These are phyloP conservation scores for Paraphaeosphaeria sporulosa DNA, from an alignment of 2,329 filamentous ascomycete genomes.

Conservation along the genomic window DNA sequence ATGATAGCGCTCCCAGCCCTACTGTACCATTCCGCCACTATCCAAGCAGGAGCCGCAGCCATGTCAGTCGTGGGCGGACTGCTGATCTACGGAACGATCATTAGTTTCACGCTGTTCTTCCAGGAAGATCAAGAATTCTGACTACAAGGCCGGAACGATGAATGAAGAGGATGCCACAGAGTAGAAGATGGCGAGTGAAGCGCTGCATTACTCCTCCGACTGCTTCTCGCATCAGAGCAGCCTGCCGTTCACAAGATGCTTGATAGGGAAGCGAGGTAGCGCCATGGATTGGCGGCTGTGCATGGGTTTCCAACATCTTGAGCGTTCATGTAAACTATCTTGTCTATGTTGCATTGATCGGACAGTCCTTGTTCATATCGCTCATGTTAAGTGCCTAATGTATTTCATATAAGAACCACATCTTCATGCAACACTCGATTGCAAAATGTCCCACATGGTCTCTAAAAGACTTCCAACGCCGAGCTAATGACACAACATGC, in stretches of 20 bases:
- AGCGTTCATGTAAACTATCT: slow-evolving; percentile 39
- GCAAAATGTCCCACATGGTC: slow-evolving; percentile 1
- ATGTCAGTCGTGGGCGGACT: slow-evolving; percentile 95
- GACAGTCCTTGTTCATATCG: neutral
- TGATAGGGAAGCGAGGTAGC: neutral
- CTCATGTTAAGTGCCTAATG: neutral
- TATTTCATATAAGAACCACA: neutral
- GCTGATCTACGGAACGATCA: slow-evolving; percentile 96
- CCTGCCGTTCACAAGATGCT: neutral
- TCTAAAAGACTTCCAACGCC: slow-evolving; percentile 17
- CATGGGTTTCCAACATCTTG: slow-evolving; percentile 22
- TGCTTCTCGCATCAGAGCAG: neutral
- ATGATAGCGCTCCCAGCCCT: slow-evolving; percentile 80
- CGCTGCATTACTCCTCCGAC: neutral
- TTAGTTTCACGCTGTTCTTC: slow-evolving; percentile 98
- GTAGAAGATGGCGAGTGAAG: neutral
- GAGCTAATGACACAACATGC: slow-evolving; percentile 22
- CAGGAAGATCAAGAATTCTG: slow-evolving; percentile 96
- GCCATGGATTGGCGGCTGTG: slow-evolving; percentile 10
- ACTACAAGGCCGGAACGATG: slow-evolving; percentile 38
- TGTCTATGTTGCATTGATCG: slow-evolving; percentile 19
- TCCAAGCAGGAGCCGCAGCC: slow-evolving; percentile 83
- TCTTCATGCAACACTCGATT: neutral
- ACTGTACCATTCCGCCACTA: slow-evolving; percentile 85
- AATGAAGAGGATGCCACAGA: slow-evolving; percentile 13